Conservation (phyloP, 805 yeast species). For the Myxozyma lipomycoides region DNA sequence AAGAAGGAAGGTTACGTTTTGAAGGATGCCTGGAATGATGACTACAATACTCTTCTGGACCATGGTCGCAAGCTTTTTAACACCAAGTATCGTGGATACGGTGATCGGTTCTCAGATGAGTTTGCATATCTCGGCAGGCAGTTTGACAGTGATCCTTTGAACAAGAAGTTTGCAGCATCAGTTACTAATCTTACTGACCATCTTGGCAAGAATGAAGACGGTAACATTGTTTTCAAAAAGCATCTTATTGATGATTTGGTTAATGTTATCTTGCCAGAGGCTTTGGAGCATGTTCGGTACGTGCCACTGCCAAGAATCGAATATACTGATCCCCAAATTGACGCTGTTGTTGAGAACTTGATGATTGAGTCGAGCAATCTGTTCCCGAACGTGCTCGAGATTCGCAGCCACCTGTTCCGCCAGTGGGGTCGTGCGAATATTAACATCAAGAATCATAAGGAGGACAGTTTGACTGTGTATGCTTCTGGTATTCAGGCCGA, state of each 20-base stretch:
- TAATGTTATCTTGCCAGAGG: constrained; percentile 18
- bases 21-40: constrained; percentile 13
- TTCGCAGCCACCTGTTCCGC: constrained; percentile 13
- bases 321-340: constrained; percentile 17
- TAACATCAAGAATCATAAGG: constrained; percentile 3
- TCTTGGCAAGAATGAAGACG: constrained; percentile 16
- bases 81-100: constrained; percentile 12
- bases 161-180: constrained; percentile 10
- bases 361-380: constrained; percentile 21
- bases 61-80: constrained; percentile 14
- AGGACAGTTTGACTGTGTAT: constrained; percentile 9
- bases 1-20: constrained; percentile 21
- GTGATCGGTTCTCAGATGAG: constrained; percentile 18
- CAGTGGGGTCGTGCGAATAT: constrained; percentile 17
- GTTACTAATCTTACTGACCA: constrained; percentile 6
- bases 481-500: constrained; percentile 21
- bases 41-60: constrained; percentile 15
- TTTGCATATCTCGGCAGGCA: constrained; percentile 5
- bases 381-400: constrained; percentile 24
- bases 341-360: constrained; percentile 25
- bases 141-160: constrained; percentile 20
- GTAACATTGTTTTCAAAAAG: constrained; percentile 5
- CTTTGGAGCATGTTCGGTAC: constrained; percentile 14
- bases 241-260: constrained; percentile 14
- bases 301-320: constrained; percentile 28